phyloP scores from a whole-genome alignment of 139 green algal species.

The Chlorella sp. region DNA sequence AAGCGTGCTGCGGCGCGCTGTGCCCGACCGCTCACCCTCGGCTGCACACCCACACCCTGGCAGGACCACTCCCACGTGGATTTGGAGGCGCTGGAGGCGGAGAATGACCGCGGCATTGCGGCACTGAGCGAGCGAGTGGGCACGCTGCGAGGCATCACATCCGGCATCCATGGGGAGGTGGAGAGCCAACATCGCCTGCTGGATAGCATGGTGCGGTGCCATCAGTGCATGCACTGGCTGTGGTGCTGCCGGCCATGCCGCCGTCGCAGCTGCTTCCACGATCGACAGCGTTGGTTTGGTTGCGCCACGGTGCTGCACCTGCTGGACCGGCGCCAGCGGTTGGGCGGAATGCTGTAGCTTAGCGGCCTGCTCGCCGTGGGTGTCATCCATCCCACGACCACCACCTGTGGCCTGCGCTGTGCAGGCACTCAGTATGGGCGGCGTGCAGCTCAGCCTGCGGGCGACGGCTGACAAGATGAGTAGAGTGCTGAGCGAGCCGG shows the following conservation, averaged over 20 bases:
- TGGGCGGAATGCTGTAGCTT: too few relatives aligned
- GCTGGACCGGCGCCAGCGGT: too few relatives aligned
- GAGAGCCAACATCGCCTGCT: slow-evolving; percentile 70
- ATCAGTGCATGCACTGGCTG: too few relatives aligned
- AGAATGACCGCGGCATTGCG: slow-evolving; percentile 77
- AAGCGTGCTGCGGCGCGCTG: too few relatives aligned
- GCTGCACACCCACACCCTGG: not conserved
- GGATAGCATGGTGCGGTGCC: slow-evolving; percentile 70
- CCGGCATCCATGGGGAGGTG: slow-evolving; percentile 70
- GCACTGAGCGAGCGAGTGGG: slow-evolving; percentile 68
- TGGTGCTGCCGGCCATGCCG: too few relatives aligned
- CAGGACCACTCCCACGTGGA: slow-evolving; percentile 58
- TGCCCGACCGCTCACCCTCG: too few relatives aligned
- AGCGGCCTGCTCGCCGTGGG: too few relatives aligned
- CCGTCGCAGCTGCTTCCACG: not conserved
- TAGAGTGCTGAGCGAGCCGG: slow-evolving; percentile 64
- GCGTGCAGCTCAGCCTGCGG: slow-evolving; percentile 55
- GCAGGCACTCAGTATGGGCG: slow-evolving; percentile 63
- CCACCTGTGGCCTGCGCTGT: too few relatives aligned
- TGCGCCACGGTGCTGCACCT: too few relatives aligned
- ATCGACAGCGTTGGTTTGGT: too few relatives aligned
- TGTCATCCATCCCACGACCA: too few relatives aligned
- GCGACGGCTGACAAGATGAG: slow-evolving; percentile 69
- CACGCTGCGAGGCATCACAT: slow-evolving; percentile 71
- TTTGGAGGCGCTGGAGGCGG: slow-evolving; percentile 72